These are phyloP conservation scores for Adansonia rubrostipa DNA, from an alignment of 441 rosid genomes.

Conservation along the genomic window DNA sequence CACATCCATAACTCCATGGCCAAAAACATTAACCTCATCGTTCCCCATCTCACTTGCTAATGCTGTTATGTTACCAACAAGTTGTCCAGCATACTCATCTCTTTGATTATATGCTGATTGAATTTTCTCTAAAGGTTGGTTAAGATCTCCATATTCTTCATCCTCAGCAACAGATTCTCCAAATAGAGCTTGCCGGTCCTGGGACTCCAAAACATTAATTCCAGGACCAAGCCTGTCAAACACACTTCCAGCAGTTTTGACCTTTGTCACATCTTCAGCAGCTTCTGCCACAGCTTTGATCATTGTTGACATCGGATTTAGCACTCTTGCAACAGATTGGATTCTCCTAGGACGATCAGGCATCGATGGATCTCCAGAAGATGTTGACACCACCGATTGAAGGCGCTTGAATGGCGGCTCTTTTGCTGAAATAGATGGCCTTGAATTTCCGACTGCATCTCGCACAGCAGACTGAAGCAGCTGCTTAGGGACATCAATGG, in stretches of 20 bases:
- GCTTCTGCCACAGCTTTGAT: constrained; percentile 89
- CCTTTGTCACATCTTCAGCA: constrained; percentile 67
- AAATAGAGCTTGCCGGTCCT: constrained; percentile 31
- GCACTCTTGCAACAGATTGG: constrained; percentile 67
- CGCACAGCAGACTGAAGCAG: constrained; percentile 94
- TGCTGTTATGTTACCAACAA: constrained; percentile 39
- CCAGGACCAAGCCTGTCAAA: constrained; percentile 81
- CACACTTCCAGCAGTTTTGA: constrained; percentile 71
- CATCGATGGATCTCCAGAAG: constrained; percentile 16
- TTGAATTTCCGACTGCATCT: constrained; percentile 83
- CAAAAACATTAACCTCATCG: constrained; percentile 42
- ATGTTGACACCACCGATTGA: constrained; percentile 81
- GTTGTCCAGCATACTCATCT: constrained; percentile 45
- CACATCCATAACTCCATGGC: constrained; percentile 35
- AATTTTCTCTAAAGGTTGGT: constrained; percentile 38
- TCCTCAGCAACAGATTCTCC: constrained; percentile 42
- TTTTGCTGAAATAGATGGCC: constrained; percentile 41
- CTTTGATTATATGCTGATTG: constrained; percentile 36
- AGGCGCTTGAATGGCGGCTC: constrained; percentile 80
- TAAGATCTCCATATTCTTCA: constrained; percentile 36
- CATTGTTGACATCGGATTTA: constrained; percentile 74
- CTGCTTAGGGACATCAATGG: constrained; percentile 75
- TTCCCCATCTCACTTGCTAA: constrained; percentile 46
- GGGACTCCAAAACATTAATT: constrained; percentile 42
- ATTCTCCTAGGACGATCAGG: no score